Base-by-base conservation (phyloP, 2,329 filamentous ascomycete species). In the Fusarium sp. region DNA sequence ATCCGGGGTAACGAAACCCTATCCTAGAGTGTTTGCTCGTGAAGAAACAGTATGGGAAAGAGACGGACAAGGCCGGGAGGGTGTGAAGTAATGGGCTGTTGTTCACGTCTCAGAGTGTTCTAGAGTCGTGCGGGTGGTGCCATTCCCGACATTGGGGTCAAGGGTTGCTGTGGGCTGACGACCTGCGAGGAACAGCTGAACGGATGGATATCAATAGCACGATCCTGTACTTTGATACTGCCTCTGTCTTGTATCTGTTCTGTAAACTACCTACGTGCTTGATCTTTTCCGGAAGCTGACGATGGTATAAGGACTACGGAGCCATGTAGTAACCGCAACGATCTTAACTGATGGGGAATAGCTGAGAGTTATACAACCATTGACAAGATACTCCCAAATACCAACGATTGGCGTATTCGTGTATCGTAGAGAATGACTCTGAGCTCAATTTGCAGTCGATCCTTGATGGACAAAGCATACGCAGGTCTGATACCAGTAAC, bases 101-200 rank as follows among this genome's bases (percentile, higher is more conserved):
- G 25, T 61, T 50, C 42, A 60, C 43, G 50, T 53, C 56, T 49
- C 30, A 46, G 58, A 53, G 50, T 52, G 72, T 66, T 72, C 67
- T 68, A 71, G 70, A 73, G 70, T 63, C 51, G 52, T 53, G 30
- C 16, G 41, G 60, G 73, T 75, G 71, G 70, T 75, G 73, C 58
- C 70, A 73, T 71, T 41, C 34, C 30, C 28, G 39, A 50, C 34
- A 16, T 30, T 41, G 45, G 44, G 43, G 25, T 21, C 44, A 62
- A 45, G 52, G 44, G 39, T 34, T 53, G 28, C 42, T 28, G 50
- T 43, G 25, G 42, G 51, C 46, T 48, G 34, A 37, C 34, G 34
- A n/a, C 10, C 34, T 37, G n/a, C 37, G 18, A 23, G 28, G 25
- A 39, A 41, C 41, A 62, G 50, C 55, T 69, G 62, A 39, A 57